These are phyloP conservation scores for Phytophthora colocasiae DNA, from an alignment of 352 stramenopile genomes.

Conservation along the genomic window DNA sequence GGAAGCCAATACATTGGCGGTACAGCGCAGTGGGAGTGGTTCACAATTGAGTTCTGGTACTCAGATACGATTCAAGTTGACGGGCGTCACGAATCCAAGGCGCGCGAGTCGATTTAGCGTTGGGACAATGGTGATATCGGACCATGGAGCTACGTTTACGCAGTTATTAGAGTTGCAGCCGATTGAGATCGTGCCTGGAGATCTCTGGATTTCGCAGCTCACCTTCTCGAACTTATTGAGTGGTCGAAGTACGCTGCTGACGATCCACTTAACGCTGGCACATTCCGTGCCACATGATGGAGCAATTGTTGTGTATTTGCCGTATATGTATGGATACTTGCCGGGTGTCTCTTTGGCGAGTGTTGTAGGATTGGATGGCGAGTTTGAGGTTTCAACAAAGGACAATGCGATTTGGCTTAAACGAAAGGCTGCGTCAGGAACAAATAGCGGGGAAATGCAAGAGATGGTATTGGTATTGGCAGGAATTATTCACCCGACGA, in stretches of 20 bases:
- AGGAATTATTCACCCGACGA: conserved; percentile 46
- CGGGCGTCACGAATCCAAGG: conserved; percentile 37
- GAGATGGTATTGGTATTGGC: conserved; percentile 38
- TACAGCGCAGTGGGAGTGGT: conserved; percentile 40
- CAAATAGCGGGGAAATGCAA: conserved; percentile 32
- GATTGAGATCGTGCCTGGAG: conserved; percentile 46
- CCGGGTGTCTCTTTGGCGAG: conserved; percentile 24
- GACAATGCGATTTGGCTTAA: conserved; percentile 38
- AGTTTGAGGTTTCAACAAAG: conserved; percentile 20
- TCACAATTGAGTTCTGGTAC: conserved; percentile 3
- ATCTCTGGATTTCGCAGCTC: conserved; percentile 32
- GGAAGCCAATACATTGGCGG: conserved; percentile 15
- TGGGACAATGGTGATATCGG: conserved; percentile 38
- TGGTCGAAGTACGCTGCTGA: conserved; percentile 44
- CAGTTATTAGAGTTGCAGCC: conserved; percentile 19
- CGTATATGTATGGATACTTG: conserved; percentile 51
- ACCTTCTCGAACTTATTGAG: conserved; percentile 43
- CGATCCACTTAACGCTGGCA: conserved; percentile 36
- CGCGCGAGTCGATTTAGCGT: conserved; percentile 30
- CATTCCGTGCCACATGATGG: conserved; percentile 50
- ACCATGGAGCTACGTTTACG: conserved; percentile 10
- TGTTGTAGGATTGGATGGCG: conserved; percentile 39
- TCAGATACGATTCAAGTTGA: conserved; percentile 31
- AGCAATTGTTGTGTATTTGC: conserved; percentile 53
- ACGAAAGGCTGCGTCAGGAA: conserved; percentile 27